These are phyloP conservation scores for Fusarium incarnatum DNA, from an alignment of 2,329 filamentous ascomycete genomes.

Conservation along the genomic window DNA sequence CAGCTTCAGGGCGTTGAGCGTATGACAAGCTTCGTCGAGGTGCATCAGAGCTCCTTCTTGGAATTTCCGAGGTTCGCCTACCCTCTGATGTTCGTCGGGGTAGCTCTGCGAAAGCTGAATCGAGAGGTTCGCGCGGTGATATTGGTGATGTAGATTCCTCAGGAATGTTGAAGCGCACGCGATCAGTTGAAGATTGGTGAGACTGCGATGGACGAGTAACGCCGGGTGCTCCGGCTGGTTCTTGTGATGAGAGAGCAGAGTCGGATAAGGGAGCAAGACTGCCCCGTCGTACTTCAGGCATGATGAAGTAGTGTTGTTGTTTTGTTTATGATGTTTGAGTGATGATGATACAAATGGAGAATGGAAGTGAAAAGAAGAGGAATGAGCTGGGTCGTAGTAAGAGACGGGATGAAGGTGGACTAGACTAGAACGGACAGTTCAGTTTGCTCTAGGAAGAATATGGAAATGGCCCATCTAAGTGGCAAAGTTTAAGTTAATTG, in stretches of 20 bases:
- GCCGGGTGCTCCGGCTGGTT: conserved; percentile 18
- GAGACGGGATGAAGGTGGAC: conserved; percentile 5
- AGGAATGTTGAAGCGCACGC: conserved; percentile 39
- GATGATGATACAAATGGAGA: conserved; percentile 1
- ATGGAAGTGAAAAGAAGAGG: neutral
- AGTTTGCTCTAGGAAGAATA: conserved; percentile 6
- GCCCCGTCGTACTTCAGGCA: conserved; percentile 49
- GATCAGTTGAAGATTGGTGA: conserved; percentile 19
- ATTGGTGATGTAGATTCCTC: conserved; percentile 9
- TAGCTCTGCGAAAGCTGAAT: conserved; percentile 31
- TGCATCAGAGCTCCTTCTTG: conserved; percentile 42
- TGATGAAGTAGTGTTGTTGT: conserved; percentile 15
- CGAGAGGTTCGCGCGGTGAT: conserved; percentile 27
- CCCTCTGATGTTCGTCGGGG: conserved; percentile 42
- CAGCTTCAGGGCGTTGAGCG: conserved; percentile 49
- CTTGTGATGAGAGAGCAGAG: conserved; percentile 33
- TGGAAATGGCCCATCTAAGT: conserved; percentile 18
- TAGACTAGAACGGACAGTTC: conserved; percentile 6
- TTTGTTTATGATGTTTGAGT: neutral
- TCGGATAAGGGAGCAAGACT: conserved; percentile 41
- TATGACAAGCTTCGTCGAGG: conserved; percentile 53
- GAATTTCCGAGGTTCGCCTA: conserved; percentile 29
- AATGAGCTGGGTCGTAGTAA: neutral
- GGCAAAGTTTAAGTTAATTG: conserved; percentile 29
- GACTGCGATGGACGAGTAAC: conserved; percentile 34